phyloP scores from a whole-genome alignment of 139 green algal genomes.

The Auxenochlorella pyrenoidosa region DNA sequence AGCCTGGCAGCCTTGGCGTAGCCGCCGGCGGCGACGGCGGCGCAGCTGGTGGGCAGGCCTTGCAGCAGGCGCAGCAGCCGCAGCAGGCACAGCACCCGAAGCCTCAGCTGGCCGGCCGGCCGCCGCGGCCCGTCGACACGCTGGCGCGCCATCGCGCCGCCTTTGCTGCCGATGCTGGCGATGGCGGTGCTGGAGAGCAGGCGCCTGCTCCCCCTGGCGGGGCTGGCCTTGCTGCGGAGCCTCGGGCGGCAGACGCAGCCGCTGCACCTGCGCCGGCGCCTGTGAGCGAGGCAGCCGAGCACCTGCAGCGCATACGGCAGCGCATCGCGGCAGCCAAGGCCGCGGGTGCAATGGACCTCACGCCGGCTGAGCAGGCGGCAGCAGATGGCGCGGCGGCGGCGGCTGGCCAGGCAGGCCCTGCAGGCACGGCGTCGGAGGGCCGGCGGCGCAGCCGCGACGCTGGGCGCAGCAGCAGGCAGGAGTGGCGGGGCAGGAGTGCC shows the following conservation, averaged over 20 bases:
- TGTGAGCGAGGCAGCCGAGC: not conserved
- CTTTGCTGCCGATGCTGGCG: not conserved
- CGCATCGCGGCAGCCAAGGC: conserved; percentile 28
- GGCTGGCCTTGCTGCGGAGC: too few species aligned
- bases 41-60: not conserved
- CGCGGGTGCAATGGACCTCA: not conserved
- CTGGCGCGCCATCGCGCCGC: conserved; percentile 16
- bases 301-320: conserved; percentile 25
- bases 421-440: not conserved
- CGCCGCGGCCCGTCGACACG: not conserved
- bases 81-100: not conserved
- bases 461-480: not conserved
- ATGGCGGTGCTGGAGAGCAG: not conserved
- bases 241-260: not conserved
- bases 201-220: not conserved
- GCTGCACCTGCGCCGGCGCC: not conserved
- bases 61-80: not conserved
- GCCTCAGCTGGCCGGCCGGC: not conserved
- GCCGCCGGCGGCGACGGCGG: not conserved
- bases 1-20: not conserved
- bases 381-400: not conserved
- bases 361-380: not conserved
- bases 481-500: not conserved
- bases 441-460: not conserved
- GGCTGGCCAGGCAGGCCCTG: not conserved